phyloP scores from a whole-genome alignment of 2,329 filamentous ascomycete species.

The Epichloe gansuensis region DNA sequence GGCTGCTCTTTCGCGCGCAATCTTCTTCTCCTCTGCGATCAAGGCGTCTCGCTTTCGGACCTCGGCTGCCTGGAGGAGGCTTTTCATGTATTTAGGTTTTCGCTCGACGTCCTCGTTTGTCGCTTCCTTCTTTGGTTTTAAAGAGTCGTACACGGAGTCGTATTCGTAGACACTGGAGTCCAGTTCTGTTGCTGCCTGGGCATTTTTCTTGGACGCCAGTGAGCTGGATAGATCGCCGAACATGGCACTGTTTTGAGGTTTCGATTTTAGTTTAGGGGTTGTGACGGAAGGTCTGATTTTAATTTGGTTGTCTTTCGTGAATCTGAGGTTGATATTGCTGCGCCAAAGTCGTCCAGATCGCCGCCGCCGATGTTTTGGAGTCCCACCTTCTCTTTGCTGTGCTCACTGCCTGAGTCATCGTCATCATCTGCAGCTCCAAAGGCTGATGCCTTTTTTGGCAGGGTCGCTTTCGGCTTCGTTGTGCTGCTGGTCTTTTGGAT shows the following conservation, averaged over 20 bases:
- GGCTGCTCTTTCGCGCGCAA: conserved; percentile 64
- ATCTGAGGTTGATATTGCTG: conserved; percentile 13
- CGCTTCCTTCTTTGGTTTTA: conserved; percentile 54
- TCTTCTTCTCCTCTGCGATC: conserved; percentile 68
- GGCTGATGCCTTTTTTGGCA: conserved; percentile 37
- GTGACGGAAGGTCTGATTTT: conserved; percentile 21
- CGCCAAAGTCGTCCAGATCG: conserved; percentile 41
- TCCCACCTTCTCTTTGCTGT: conserved; percentile 22
- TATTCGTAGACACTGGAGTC: conserved; percentile 78
- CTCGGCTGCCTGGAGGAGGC: conserved; percentile 59
- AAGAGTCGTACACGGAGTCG: conserved; percentile 67
- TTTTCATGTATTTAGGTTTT: conserved; percentile 69
- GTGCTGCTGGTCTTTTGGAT: conserved; percentile 41
- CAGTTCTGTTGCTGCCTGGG: conserved; percentile 50
- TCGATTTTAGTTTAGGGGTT: conserved; percentile 34
- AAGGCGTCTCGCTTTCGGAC: conserved; percentile 66
- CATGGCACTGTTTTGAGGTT: conserved; percentile 29
- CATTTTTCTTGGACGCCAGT: conserved; percentile 49
- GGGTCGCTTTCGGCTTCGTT: conserved; percentile 33
- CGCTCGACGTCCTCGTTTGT: conserved; percentile 42
- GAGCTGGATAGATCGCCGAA: conserved; percentile 57
- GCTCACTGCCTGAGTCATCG: conserved; percentile 42
- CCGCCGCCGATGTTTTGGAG: conserved; percentile 52
- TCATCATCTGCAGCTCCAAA: conserved; percentile 47
- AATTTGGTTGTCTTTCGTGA: conserved; percentile 22